These are phyloP conservation scores for Telfairia occidentalis DNA, from an alignment of 331 rosid species.

Conservation along the genomic window DNA sequence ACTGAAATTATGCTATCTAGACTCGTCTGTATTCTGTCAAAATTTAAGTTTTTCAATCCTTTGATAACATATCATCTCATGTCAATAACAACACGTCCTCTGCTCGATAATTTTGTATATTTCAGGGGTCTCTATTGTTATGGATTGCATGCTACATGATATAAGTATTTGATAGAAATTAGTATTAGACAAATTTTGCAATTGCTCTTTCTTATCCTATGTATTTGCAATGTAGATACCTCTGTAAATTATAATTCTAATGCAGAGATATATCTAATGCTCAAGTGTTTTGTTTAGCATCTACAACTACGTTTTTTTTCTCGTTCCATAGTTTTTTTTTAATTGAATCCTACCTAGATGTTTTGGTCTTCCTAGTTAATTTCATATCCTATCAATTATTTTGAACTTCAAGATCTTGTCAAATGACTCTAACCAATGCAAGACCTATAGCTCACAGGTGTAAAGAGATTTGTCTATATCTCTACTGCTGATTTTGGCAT, in stretches of 20 bases:
- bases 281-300: background rate
- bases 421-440: conserved; percentile 1
- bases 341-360: background rate
- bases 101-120: background rate
- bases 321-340: background rate
- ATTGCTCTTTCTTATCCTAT: background rate
- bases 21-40: background rate
- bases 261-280: background rate
- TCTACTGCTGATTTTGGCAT: conserved; percentile 94
- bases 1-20: background rate
- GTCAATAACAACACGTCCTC: background rate
- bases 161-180: background rate
- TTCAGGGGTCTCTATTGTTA: background rate
- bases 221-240: background rate
- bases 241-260: background rate
- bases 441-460: conserved; percentile 43
- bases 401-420: background rate
- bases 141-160: background rate
- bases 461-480: conserved; percentile 77
- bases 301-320: background rate
- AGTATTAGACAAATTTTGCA: background rate
- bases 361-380: background rate
- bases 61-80: background rate
- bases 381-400: background rate
- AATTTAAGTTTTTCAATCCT: background rate